Evolutionary conservation across 2,329 filamentous ascomycete genomes (phyloP), one percentile per base, ranked within the genome.

Genomic region (Stemphylium lycopersici): DNA sequence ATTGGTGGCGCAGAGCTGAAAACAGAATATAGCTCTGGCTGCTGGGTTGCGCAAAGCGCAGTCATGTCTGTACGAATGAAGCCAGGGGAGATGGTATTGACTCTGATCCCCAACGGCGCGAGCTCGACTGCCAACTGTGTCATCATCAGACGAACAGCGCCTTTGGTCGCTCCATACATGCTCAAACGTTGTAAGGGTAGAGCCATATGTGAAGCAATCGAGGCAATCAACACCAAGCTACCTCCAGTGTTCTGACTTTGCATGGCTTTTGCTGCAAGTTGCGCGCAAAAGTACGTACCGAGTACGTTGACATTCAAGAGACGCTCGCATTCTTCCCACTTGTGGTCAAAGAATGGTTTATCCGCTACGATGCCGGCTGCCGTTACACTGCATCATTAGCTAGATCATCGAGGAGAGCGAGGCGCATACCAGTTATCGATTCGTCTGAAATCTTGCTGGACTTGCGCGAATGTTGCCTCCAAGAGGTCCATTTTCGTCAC

Each of bases 121-220:
- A 74, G 62, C 47, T 74, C 72, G 3, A 74, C 59, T 8, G 70
- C 70, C 1, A 75, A 59, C 61, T 65, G 75, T 49, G 73, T 75
- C n/a, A 71, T 71, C 2, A 80, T 69, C 69, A 78, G 75, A 20
- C 75, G 56, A 2, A 80, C 64, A 2, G 67, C 78, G 7, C 76
- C 77, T 56, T 80, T 80, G 8, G 76, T 77, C 3, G 77, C 76
- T 39, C 77, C 77, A 59, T 80, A 80, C 3, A 75, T 76, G 0
- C 78, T 75, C 71, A 76, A 73, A 13, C 71, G 63, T 52, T 78
- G 73, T 2, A 69, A 69, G 0, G 74, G 74, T 2, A 76, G 61
- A 2, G 69, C 73, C 48, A 73, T 71, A 59, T 77, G 72, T 4
- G 74, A 69, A 6, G 74, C 72, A 34, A 76, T 72, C 2, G 75